Evolutionary conservation across 2,329 filamentous ascomycete genomes (phyloP).

Genomic region (Myriosclerotinia curreyana): DNA sequence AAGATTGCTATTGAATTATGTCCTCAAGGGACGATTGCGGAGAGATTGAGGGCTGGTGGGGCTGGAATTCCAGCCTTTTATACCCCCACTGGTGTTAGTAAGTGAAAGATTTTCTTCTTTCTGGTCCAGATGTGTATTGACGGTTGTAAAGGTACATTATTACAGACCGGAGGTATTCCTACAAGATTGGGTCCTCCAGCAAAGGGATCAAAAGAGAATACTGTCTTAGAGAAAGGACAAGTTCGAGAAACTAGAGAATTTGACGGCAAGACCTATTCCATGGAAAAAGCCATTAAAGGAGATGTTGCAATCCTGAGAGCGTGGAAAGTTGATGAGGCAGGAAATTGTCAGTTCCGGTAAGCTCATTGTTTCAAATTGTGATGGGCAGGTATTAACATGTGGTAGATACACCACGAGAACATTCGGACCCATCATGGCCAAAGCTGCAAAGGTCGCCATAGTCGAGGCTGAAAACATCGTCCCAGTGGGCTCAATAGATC

Average conservation of each 20-base stretch:
- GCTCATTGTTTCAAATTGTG: slow-evolving; percentile 32
- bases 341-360: slow-evolving; percentile 56
- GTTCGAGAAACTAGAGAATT: slow-evolving; percentile 70
- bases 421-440: slow-evolving; percentile 74
- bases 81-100: slow-evolving; percentile 67
- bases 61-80: slow-evolving; percentile 77
- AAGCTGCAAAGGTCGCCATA: slow-evolving; percentile 72
- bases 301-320: slow-evolving; percentile 76
- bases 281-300: slow-evolving; percentile 72
- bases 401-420: slow-evolving; percentile 64
- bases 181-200: slow-evolving; percentile 57
- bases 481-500: slow-evolving; percentile 65
- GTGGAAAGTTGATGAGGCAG: slow-evolving; percentile 71
- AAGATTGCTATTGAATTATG: slow-evolving; percentile 71
- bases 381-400: background rate
- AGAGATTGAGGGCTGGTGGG: slow-evolving; percentile 67
- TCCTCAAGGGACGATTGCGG: slow-evolving; percentile 70
- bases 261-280: slow-evolving; percentile 67
- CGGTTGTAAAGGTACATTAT: slow-evolving; percentile 51
- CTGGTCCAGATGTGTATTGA: background rate
- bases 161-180: slow-evolving; percentile 68
- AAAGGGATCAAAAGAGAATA: slow-evolving; percentile 21
- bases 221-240: slow-evolving; percentile 59
- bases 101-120: slow-evolving; percentile 33
- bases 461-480: slow-evolving; percentile 85